Evolutionary conservation across 169 alveolate species (phyloP).

Genomic region (Eimeria mitis): DNA sequence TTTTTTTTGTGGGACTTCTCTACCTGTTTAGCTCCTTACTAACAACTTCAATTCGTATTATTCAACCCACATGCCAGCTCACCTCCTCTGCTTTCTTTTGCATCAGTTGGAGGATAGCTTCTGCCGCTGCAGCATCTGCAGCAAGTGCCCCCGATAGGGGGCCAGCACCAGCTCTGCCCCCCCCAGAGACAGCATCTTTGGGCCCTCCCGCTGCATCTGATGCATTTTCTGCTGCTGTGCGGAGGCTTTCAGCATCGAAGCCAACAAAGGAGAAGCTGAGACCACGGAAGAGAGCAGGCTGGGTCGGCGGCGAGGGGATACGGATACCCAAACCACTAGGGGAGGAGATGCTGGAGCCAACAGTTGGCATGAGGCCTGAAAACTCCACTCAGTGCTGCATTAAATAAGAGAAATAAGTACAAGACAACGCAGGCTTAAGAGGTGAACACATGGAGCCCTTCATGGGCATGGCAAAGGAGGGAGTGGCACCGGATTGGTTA

Average conservation of each 20-base stretch:
- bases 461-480: neutral
- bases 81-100: conserved; percentile 34
- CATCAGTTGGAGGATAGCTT: conserved; percentile 38
- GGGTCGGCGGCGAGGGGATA: neutral
- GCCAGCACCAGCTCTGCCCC: neutral
- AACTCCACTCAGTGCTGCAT: neutral
- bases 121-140: conserved; percentile 36
- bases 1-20: no score
- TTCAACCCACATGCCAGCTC: neutral
- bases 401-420: neutral
- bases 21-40: neutral
- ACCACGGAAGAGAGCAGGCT: conserved; percentile 43
- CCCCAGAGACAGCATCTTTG: neutral
- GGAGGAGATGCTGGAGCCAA: neutral
- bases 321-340: neutral
- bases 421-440: neutral
- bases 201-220: neutral
- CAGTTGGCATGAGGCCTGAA: conserved; percentile 9
- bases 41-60: neutral
- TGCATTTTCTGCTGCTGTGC: conserved; percentile 26
- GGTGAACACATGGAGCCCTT: neutral
- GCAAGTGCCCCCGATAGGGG: neutral
- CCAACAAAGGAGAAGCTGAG: conserved; percentile 31
- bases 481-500: neutral
- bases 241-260: conserved; percentile 28